A percentile compares a stretch with the other conserved stretches of the same genome.
Evolutionary conservation across 148 eudicot species (phyloP).

Genomic region (Cornus controversa): DNA sequence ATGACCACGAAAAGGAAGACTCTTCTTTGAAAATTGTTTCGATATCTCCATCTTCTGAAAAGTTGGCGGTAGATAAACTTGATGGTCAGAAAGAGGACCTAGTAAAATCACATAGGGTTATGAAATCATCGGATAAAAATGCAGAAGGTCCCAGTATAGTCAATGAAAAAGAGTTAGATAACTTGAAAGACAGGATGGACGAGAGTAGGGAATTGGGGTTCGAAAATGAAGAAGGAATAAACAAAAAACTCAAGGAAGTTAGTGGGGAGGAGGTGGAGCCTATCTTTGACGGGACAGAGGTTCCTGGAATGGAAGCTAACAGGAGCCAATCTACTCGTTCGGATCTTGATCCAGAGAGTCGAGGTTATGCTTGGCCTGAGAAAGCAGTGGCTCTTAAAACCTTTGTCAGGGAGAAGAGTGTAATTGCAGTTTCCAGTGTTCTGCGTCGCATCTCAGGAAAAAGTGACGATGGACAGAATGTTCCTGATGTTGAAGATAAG

Average conservation of each 20-base stretch:
- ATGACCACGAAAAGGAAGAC: slow-evolving; percentile 6
- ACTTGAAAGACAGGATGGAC: slow-evolving; percentile 5
- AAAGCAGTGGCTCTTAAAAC: slow-evolving; percentile 37
- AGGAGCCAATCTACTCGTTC: slow-evolving; percentile 27
- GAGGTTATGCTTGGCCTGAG: slow-evolving; percentile 34
- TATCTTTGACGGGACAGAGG: slow-evolving; percentile 50
- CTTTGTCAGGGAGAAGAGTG: slow-evolving; percentile 39
- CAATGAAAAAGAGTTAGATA: slow-evolving; percentile 1
- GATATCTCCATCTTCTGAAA: background rate
- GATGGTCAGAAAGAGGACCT: slow-evolving; percentile 16
- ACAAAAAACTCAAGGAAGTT: slow-evolving; percentile 17
- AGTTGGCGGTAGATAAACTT: slow-evolving; percentile 11
- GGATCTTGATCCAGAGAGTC: slow-evolving; percentile 18
- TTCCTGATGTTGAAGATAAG: slow-evolving; percentile 25
- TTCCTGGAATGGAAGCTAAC: slow-evolving; percentile 40
- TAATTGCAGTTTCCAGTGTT: slow-evolving; percentile 37
- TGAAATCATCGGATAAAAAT: slow-evolving; percentile 4
- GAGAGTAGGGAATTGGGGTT: slow-evolving; percentile 10
- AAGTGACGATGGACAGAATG: slow-evolving; percentile 28
- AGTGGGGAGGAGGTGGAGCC: slow-evolving; percentile 30
- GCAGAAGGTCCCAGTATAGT: background rate
- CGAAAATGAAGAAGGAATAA: slow-evolving; percentile 5
- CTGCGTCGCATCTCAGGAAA: slow-evolving; percentile 44
- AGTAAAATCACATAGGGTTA: background rate
- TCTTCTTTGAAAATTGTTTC: background rate